Evolutionary conservation across 805 yeast genomes (phyloP), one percentile per base, ranked within the genome.

Genomic region (Metschnikowia kofuensis): DNA sequence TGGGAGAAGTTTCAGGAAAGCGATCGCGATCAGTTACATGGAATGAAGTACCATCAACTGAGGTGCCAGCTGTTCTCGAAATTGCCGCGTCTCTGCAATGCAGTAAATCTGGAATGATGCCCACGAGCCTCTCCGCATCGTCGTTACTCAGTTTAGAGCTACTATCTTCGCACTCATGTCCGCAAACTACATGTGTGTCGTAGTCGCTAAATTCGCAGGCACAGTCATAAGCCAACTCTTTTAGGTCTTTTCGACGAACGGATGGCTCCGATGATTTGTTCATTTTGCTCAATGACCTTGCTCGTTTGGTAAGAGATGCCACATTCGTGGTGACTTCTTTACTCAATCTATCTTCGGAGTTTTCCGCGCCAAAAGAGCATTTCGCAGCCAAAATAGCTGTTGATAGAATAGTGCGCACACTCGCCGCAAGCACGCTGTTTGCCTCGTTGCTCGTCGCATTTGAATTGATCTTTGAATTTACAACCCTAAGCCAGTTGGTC

Each of bases 151-250:
- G 26, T 14, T 32, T 36, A 12, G 34, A 31, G 30, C 36, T 31
- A 15, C 34, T 29, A 27, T 39, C 40, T 16, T 44, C 47, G 42
- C 40, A 28, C 11, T 40, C 44, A 14, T 35, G 48, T 26, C 40
- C 44, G 34, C 48, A 45, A 8, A 32, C 44, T 29, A 27, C 31
- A 42, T 45, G 44, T 12, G 48, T 10, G 13, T 45, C 44, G 36
- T 40, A 35, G 35, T 45, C 44, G 30, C 48, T 29, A 6, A 35
- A 35, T n/a, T 35, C 44, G 31, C 48, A 45, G 10, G 40, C 48
- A 40, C 44, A 15, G 15, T 28, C 31, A 28, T 38, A 37, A 6
- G 21, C 36, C 31, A 31, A 36, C 13, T 11, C 30, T 10, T 11
- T 4, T 26, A 27, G 32, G 1, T 38, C 21, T 21, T 21, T 21